Evolutionary conservation across 768 basidiomycete genomes (phyloP).

Genomic region (Tylopilus plumbeoviolaceoides): DNA sequence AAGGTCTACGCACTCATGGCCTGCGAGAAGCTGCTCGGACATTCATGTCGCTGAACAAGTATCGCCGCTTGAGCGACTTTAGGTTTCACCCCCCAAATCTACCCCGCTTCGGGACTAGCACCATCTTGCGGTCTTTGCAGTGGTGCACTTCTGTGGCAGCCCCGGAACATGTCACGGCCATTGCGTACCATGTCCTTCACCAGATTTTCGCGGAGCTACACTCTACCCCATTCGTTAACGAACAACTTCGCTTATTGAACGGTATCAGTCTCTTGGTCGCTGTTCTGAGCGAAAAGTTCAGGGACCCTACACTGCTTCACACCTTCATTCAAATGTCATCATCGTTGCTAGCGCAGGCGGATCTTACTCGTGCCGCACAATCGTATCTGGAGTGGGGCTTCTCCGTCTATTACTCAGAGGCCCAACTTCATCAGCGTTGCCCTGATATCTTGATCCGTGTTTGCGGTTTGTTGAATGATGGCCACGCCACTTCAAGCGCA

Average conservation of each 20-base stretch:
- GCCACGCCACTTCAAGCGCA: constrained; percentile 33
- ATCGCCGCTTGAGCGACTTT: constrained; percentile 47
- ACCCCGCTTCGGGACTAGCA: constrained; percentile 49
- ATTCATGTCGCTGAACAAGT: constrained; percentile 50
- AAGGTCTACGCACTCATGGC: constrained; percentile 37
- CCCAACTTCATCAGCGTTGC: constrained; percentile 47
- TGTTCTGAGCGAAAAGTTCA: constrained; percentile 50
- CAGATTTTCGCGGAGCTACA: constrained; percentile 67
- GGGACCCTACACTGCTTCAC: constrained; percentile 57
- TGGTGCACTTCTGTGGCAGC: constrained; percentile 52
- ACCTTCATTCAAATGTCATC: constrained; percentile 64
- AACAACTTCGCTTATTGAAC: constrained; percentile 74
- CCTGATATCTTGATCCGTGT: constrained; percentile 70
- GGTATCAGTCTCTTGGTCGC: constrained; percentile 73
- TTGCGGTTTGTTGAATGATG: constrained; percentile 56
- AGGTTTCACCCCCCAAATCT: constrained; percentile 60
- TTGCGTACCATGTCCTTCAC: constrained; percentile 75
- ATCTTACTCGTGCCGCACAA: constrained; percentile 65
- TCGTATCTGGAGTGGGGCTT: constrained; percentile 81
- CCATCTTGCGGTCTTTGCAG: constrained; percentile 50
- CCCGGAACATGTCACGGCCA: constrained; percentile 45
- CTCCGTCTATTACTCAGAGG: constrained; percentile 40
- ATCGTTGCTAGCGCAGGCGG: constrained; percentile 60
- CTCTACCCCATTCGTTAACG: constrained; percentile 69
- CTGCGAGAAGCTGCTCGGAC: constrained; percentile 36